Conservation (phyloP, 129 eudicot genomes). For the Lactuca sativa region DNA sequence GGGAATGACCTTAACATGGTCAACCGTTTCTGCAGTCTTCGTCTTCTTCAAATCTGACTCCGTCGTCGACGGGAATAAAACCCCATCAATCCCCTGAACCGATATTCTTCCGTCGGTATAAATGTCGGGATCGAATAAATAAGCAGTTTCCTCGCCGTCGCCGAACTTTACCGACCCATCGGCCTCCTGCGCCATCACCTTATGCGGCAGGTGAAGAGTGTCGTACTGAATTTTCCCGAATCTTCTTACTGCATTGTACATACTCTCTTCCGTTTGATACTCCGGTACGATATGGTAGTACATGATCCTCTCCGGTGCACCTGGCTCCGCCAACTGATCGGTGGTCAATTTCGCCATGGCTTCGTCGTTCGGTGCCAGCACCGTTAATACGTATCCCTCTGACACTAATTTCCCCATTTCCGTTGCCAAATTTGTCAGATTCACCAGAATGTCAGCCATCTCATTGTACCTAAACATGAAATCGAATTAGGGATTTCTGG, state of each 20-base stretch:
- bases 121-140: constrained; percentile 86
- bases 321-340: constrained; percentile 80
- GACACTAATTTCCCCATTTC: constrained; percentile 86
- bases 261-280: constrained; percentile 95
- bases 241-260: constrained; percentile 83
- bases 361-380: constrained; percentile 91
- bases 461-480: constrained; percentile 54
- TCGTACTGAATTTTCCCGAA: constrained; percentile 78
- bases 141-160: constrained; percentile 63
- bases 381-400: constrained; percentile 79
- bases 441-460: constrained; percentile 83
- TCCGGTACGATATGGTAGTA: constrained; percentile 87
- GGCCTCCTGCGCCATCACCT: constrained; percentile 75
- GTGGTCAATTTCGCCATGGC: constrained; percentile 86
- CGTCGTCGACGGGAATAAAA: constrained; percentile 60
- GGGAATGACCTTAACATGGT: constrained; percentile 35
- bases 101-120: constrained; percentile 88
- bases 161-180: constrained; percentile 94
- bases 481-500: constrained; percentile 8
- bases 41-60: constrained; percentile 15
- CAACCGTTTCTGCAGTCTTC: constrained; percentile 22
- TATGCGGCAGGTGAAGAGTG: constrained; percentile 70
- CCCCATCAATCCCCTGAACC: constrained; percentile 92
- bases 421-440: constrained; percentile 71
- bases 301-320: constrained; percentile 87